Conservation (phyloP, 768 basidiomycete genomes). For the Dictyophora rubrovolvata region DNA sequence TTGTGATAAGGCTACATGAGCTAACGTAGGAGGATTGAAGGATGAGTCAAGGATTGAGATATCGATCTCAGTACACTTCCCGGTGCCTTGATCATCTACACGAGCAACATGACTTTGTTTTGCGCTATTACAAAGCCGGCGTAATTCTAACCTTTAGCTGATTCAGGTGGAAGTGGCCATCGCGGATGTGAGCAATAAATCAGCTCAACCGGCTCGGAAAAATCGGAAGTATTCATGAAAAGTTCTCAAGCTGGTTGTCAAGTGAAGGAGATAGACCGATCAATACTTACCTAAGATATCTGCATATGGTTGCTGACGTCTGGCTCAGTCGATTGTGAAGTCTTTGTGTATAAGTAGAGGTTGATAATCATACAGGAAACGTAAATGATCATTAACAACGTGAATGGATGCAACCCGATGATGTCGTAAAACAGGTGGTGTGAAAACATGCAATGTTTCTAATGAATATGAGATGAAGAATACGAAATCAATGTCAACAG, state of each 20-base stretch:
- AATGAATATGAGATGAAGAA: neutral
- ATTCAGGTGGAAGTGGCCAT: conserved; percentile 49
- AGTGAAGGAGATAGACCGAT: no score
- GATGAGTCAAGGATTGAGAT: conserved; percentile 83
- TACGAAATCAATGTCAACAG: neutral
- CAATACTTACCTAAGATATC: no score
- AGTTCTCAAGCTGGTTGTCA: neutral
- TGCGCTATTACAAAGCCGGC: no score
- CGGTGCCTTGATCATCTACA: neutral
- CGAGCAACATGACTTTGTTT: neutral
- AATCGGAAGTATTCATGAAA: neutral
- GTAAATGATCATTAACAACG: no score
- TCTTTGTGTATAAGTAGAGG: no score
- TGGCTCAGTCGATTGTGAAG: no score
- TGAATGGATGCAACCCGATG: no score
- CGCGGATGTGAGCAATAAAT: conserved; percentile 46
- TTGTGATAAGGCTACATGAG: conserved; percentile 71
- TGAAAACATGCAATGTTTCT: neutral
- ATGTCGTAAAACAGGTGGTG: no score
- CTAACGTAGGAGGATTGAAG: conserved; percentile 85
- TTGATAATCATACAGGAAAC: no score
- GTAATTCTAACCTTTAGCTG: neutral
- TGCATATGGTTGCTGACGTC: no score
- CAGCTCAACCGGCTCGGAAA: conserved; percentile 36
- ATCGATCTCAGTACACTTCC: conserved; percentile 20